Conservation (phyloP, 2,329 filamentous ascomycete species). For the Coccinonectria pachysandricola region DNA sequence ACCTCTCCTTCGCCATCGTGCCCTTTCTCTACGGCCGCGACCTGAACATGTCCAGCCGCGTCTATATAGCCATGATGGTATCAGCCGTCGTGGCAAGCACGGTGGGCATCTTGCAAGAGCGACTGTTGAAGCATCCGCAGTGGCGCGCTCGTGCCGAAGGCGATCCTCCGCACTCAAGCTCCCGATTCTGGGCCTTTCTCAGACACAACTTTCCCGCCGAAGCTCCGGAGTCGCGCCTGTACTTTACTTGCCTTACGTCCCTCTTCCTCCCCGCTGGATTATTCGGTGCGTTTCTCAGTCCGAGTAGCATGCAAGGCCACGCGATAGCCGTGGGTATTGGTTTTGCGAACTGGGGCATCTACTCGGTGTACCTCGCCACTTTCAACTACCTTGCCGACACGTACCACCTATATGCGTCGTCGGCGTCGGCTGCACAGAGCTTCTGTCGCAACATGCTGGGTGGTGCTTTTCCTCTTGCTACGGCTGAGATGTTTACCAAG, state of each 20-base stretch:
- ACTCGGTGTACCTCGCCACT: constrained; percentile 73
- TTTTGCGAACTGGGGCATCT: constrained; percentile 76
- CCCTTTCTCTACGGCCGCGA: constrained; percentile 61
- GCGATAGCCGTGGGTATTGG: constrained; percentile 47
- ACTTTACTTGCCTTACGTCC: constrained; percentile 71
- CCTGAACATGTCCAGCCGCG: constrained; percentile 57
- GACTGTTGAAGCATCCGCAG: constrained; percentile 40
- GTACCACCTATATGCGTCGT: constrained; percentile 76
- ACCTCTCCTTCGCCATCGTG: constrained; percentile 72
- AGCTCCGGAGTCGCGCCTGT: constrained; percentile 67
- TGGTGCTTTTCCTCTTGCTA: constrained; percentile 71
- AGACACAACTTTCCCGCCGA: constrained; percentile 36
- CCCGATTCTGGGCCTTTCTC: constrained; percentile 35
- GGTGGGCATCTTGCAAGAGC: constrained; percentile 63
- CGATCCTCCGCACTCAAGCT: constrained; percentile 14
- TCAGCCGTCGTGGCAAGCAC: constrained; percentile 56
- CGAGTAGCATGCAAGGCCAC: constrained; percentile 16
- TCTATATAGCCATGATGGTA: constrained; percentile 64
- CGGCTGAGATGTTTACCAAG: constrained; percentile 59
- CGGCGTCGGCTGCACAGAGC: constrained; percentile 74
- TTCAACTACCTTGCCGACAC: constrained; percentile 91
- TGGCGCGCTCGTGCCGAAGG: constrained; percentile 18
- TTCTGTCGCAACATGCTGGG: constrained; percentile 79
- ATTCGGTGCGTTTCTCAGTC: constrained; percentile 37
- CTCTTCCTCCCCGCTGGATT: constrained; percentile 68